Base-by-base conservation (phyloP, 768 basidiomycete genomes). In the Pholiota conissans region DNA sequence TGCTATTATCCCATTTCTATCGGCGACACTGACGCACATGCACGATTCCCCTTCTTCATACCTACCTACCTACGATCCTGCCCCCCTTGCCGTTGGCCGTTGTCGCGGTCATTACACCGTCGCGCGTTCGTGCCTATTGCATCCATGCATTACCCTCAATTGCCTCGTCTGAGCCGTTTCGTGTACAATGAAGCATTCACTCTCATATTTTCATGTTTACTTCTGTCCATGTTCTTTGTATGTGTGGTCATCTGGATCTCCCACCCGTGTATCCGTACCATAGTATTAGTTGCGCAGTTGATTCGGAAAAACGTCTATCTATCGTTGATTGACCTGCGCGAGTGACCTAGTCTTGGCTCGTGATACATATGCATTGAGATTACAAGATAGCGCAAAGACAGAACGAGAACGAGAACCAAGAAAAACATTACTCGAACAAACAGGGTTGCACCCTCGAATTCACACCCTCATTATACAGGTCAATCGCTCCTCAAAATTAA, bases 361-460 rank as follows among this genome's bases (percentile, higher is more conserved):
- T 62, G 62, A 62, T 62, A 65, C 61, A 62, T 62, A 56, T 49
- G 40, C 56, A 58, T 58, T 52, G 24, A 24, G 50, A 58, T 47
- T 55, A 53, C 39, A 42, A 39, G 28, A 26, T 30, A 20, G n/a
- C n/a, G 7, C 28, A 49, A 18, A 52, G 26, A 28, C 11, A 54
- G 22, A 40, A 51, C 35, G 14, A 35, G n/a, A 22, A 42, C 40
- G 6, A 52, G 6, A 50, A n/a, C 26, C 27, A 16, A n/a, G 29
- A 28, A 49, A 16, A 30, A 56, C 29, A 24, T 9, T 9, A 22
- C 22, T 22, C 22, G 27, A 22, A 9, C 48, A 49, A 9, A 1
- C 29, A 18, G 20, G n/a, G 29, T 34, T 30, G 26, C 48, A 11
- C 7, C 10, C 48, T n/a, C 9, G 48, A 10, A n/a, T 27, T 27